Percentiles rank a stretch among this genome's conserved stretches.
Conservation (phyloP, 2,329 filamentous ascomycete species). For the Nannizziopsis barbatae region DNA sequence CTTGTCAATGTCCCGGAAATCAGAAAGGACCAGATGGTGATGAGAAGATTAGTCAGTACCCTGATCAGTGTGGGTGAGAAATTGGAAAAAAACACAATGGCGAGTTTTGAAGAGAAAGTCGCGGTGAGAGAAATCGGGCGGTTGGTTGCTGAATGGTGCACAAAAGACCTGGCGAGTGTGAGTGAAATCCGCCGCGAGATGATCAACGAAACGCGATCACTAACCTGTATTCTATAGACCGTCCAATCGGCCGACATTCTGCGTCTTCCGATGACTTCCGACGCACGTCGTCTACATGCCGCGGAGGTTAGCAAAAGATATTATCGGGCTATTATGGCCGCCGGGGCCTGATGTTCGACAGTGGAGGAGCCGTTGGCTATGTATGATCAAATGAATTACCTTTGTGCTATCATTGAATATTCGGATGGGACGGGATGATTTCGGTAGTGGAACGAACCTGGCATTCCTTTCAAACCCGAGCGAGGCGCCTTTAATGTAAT, state of each 20-base stretch:
- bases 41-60: constrained; percentile 40
- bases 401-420: background rate
- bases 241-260: constrained; percentile 32
- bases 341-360: constrained; percentile 7
- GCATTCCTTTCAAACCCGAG: too few species aligned
- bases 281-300: constrained; percentile 59
- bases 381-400: background rate
- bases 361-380: background rate
- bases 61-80: constrained; percentile 33
- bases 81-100: constrained; percentile 28
- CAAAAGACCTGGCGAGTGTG: constrained; percentile 50
- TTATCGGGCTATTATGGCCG: constrained; percentile 53
- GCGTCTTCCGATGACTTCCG: constrained; percentile 51
- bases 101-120: constrained; percentile 51
- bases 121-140: constrained; percentile 74
- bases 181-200: constrained; percentile 18
- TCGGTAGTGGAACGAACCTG: too few species aligned
- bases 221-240: constrained; percentile 15
- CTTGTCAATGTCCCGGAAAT: constrained; percentile 35
- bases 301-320: constrained; percentile 58
- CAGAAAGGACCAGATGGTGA: constrained; percentile 32
- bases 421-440: too few species aligned
- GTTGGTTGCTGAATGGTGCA: constrained; percentile 56
- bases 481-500: too few species aligned
- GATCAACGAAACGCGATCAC: background rate